These are phyloP conservation scores for Tillandsia fasciculata DNA, from an alignment of 176 grass and related monocot genomes.

Conservation along the genomic window DNA sequence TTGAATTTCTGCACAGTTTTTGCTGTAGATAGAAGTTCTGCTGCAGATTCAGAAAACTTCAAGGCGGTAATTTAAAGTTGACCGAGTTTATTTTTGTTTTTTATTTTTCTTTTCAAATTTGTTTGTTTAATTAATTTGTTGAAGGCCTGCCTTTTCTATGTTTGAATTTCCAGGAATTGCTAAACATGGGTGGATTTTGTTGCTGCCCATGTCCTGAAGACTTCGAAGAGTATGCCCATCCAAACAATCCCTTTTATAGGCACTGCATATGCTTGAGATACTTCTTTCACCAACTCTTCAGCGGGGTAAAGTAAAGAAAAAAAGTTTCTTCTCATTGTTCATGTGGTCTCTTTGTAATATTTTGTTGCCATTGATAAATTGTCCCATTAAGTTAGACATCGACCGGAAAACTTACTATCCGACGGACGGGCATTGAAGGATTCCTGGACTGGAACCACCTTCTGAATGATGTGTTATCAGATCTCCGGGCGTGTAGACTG, in stretches of 20 bases:
- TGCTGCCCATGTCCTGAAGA: constrained; percentile 62
- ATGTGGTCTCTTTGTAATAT: background rate
- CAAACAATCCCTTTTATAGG: constrained; percentile 65
- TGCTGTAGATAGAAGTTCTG: background rate
- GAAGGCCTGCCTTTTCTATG: background rate
- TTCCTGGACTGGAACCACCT: too few relatives aligned
- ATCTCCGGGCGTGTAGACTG: too few relatives aligned
- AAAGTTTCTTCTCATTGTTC: background rate
- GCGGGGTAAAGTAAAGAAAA: constrained; percentile 46
- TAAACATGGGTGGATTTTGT: constrained; percentile 68
- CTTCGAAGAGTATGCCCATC: constrained; percentile 68
- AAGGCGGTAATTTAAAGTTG: constrained; percentile 1
- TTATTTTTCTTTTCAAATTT: background rate
- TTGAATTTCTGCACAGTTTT: background rate
- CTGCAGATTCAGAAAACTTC: background rate
- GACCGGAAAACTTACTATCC: too few relatives aligned
- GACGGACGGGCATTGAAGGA: too few relatives aligned
- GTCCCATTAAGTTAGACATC: too few relatives aligned
- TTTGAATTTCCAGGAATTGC: constrained; percentile 17
- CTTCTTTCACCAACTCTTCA: constrained; percentile 64
- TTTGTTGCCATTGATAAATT: too few relatives aligned
- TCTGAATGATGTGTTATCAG: too few relatives aligned
- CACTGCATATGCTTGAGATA: constrained; percentile 65
- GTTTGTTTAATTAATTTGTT: constrained; percentile 1
- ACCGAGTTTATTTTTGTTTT: background rate